These are phyloP conservation scores for Alternaria triticimaculans DNA, from an alignment of 2,329 filamentous ascomycete species.

Conservation along the genomic window DNA sequence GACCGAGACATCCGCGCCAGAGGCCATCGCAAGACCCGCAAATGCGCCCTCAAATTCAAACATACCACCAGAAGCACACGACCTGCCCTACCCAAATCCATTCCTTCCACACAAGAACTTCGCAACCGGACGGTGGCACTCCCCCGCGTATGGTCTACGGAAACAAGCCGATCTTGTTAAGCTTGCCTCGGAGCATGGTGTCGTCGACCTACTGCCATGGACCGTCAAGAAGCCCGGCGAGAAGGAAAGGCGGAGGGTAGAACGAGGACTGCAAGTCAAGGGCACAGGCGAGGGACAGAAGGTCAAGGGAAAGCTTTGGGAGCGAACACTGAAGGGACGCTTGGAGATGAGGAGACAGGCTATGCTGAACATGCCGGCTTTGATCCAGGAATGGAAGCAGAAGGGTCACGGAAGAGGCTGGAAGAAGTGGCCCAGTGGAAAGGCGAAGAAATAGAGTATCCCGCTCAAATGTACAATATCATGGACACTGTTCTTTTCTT, in stretches of 20 bases:
- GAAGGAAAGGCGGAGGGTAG: slow-evolving; percentile 73
- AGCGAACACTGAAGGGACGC: slow-evolving; percentile 81
- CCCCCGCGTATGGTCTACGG: slow-evolving; percentile 81
- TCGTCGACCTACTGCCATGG: slow-evolving; percentile 80
- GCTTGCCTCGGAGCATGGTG: slow-evolving; percentile 77
- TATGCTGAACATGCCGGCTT: slow-evolving; percentile 91
- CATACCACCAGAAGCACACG: slow-evolving; percentile 29
- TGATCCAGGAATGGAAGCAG: slow-evolving; percentile 91
- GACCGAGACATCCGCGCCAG: slow-evolving; percentile 36
- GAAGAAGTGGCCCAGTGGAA: slow-evolving; percentile 71
- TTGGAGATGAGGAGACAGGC: slow-evolving; percentile 89
- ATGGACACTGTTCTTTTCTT: background rate
- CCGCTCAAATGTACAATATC: background rate
- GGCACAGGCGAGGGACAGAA: slow-evolving; percentile 90
- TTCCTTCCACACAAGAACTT: slow-evolving; percentile 83
- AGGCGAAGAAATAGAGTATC: slow-evolving; percentile 28
- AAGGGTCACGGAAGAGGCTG: slow-evolving; percentile 75
- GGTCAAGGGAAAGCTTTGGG: slow-evolving; percentile 95
- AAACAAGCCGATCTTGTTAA: slow-evolving; percentile 92
- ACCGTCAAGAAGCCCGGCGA: slow-evolving; percentile 77
- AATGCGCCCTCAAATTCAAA: slow-evolving; percentile 18
- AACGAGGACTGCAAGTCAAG: slow-evolving; percentile 83
- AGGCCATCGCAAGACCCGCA: slow-evolving; percentile 25
- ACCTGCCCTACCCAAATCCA: slow-evolving; percentile 71
- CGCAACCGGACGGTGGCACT: slow-evolving; percentile 80